Evolutionary conservation across 768 basidiomycete species (phyloP).

Genomic region (Terana coerulea): DNA sequence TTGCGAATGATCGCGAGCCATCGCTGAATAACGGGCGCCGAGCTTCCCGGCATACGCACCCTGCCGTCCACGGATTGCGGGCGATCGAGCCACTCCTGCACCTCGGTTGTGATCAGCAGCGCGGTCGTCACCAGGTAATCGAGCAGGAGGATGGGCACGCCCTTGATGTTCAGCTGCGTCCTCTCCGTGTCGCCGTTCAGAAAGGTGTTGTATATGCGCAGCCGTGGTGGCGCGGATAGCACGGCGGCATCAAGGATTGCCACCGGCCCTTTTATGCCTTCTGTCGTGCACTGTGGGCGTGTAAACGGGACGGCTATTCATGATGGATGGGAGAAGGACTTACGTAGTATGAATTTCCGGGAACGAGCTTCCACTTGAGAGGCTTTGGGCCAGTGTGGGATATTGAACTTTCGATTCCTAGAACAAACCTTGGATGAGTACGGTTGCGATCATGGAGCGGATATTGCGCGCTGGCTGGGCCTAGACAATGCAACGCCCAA

Average conservation of each 20-base stretch:
- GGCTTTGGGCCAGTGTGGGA: constrained; percentile 60
- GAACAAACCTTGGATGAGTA: too few species aligned
- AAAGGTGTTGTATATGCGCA: constrained; percentile 60
- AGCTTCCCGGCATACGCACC: constrained; percentile 24
- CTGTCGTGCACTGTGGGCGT: constrained; percentile 54
- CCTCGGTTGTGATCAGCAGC: constrained; percentile 63
- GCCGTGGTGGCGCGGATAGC: constrained; percentile 43
- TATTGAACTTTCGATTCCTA: constrained; percentile 58
- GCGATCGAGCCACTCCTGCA: constrained; percentile 51
- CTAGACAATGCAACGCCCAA: background rate
- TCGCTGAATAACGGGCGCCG: constrained; percentile 19
- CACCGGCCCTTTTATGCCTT: constrained; percentile 57
- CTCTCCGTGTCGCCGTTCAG: constrained; percentile 46
- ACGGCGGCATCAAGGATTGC: constrained; percentile 57
- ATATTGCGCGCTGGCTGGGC: background rate
- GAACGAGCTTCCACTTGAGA: constrained; percentile 67
- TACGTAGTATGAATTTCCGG: constrained; percentile 39
- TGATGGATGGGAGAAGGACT: constrained; percentile 13
- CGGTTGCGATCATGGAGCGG: background rate
- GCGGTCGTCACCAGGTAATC: constrained; percentile 71
- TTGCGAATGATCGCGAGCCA: constrained; percentile 28
- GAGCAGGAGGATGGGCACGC: constrained; percentile 62
- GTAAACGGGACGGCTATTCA: background rate
- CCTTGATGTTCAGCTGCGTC: constrained; percentile 55
- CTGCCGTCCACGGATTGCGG: constrained; percentile 19